These are phyloP conservation scores for Amanita jacksonii DNA, from an alignment of 768 basidiomycete genomes.

Conservation along the genomic window DNA sequence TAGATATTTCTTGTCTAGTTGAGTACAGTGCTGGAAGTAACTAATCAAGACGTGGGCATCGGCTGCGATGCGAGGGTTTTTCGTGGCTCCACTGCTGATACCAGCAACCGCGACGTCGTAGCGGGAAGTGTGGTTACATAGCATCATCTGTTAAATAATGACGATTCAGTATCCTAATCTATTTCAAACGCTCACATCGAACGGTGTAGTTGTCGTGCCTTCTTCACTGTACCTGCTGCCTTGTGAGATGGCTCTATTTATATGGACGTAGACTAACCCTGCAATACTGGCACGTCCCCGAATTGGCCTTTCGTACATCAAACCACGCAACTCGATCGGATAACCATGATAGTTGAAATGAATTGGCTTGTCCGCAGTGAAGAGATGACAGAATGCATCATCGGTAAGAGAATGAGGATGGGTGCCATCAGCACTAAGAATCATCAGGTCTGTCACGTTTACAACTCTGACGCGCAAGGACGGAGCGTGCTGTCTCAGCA, in stretches of 20 bases:
- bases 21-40: background rate
- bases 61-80: conserved; percentile 46
- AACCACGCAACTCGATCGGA: conserved; percentile 59
- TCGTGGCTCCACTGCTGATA: conserved; percentile 41
- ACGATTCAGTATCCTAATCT: background rate
- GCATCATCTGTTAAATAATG: conserved; percentile 50
- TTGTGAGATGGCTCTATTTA: background rate
- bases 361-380: conserved; percentile 59
- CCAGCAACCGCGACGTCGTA: conserved; percentile 57
- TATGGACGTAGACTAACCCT: conserved; percentile 14
- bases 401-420: conserved; percentile 70
- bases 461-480: conserved; percentile 76
- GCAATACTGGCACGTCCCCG: conserved; percentile 43
- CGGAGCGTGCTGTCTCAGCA: conserved; percentile 62
- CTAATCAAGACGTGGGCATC: conserved; percentile 36
- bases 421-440: conserved; percentile 54
- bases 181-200: conserved; percentile 39
- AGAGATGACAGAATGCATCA: conserved; percentile 56
- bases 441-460: conserved; percentile 86
- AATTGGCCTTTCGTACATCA: conserved; percentile 48
- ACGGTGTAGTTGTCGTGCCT: conserved; percentile 78
- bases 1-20: background rate
- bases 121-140: conserved; percentile 58
- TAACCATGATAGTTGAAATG: conserved; percentile 85
- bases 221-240: conserved; percentile 48